Evolutionary conservation across 257 asterid species (phyloP), one percentile per base, ranked within the genome.

Genomic region (Schizonepeta tenuifolia): DNA sequence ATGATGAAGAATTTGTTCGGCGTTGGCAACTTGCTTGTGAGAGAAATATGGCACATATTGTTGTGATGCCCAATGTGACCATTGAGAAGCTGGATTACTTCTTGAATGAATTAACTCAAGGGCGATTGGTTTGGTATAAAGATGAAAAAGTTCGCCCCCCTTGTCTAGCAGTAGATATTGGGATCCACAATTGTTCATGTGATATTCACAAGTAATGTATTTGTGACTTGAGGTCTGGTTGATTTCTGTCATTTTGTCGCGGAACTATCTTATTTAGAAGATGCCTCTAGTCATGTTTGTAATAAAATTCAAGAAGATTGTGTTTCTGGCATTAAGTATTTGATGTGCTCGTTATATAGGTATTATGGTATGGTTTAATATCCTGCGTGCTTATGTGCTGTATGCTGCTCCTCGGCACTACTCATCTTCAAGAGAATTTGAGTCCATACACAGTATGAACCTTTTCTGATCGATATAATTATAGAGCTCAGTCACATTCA

Each of bases 11-110:
- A 67, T 94, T 94, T 80, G 96, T 94, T 61, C 94, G 97, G 7
- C 86, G 87, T 13, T 94, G 99, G 97, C 99, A 94, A 66, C 95
- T 94, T 18, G 99, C 99, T 31, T 91, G 97, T 46, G 95, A 94
- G 82, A 88, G 97, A 64, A 86, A 88, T 68, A 89, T 94, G 91
- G 95, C 99, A 9, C 97, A 94, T 54, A 83, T 88, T 66, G 87
- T 91, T 17, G 97, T 93, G 61, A 93, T 93, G 97, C 98, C 97
- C 0, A 94, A 55, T 80, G 96, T 94, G 33, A 83, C 84, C 6
- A 50, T 86, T 54, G 97, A 89, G 77, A 89, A 94, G 93, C 86
- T 91, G 78, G 91, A 91, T 65, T 60, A 65, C 73, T 94, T 94
- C 79, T 36, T 91, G 87, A 75, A 79, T 22, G 96, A 88, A 65